Evolutionary conservation across 208 protist species (phyloP), one percentile per base, ranked within the genome.

Genomic region (Leishmania turanica): DNA sequence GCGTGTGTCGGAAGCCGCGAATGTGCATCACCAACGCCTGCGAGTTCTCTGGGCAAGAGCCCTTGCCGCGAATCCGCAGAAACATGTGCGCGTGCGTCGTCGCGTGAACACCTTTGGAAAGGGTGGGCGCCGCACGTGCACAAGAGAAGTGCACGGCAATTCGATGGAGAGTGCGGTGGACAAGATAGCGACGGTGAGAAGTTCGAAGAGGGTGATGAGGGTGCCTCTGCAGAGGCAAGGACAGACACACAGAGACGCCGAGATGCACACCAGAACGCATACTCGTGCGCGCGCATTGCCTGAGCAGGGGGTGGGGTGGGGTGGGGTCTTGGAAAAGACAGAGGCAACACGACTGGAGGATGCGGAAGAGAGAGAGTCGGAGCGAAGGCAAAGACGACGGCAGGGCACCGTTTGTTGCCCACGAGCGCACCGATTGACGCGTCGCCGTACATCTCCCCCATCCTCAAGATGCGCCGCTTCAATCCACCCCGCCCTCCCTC

Each of bases 31-130:
- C 66, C 1, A 84, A 82, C 19, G 94, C 94, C 88, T 97, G 94
- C 17, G 92, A 96, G 85, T 97, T 97, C 84, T 97, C 92, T 3
- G 94, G 89, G 65, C 86, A 94, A 21, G 91, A 91, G 7, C 94
- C 94, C 53, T 91, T 89, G 34, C 94, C 92, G 70, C 94, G 92
- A 69, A 96, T 91, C 77, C 94, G 94, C 15, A 97, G 78, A 75
- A 96, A 89, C 94, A 97, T 97, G 60, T 66, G 56, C 24, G 56
- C 27, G 56, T 31, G 56, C 13, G 51, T 54, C 24, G 45, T 13
- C 19, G 11, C 19, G 64, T 69, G 64, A 40, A 24, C 27, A 37
- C 11, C 27, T 69, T 21, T 40, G 13, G 3, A 21, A 17, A n/a
- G 17, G 64, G 64, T 34, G 64, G 15, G 34, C 0, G n/a, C 13